A percentile compares a stretch with the other conserved stretches of the same genome.
phyloP scores from a whole-genome alignment of 441 rosid genomes.

The Croton setiger region DNA sequence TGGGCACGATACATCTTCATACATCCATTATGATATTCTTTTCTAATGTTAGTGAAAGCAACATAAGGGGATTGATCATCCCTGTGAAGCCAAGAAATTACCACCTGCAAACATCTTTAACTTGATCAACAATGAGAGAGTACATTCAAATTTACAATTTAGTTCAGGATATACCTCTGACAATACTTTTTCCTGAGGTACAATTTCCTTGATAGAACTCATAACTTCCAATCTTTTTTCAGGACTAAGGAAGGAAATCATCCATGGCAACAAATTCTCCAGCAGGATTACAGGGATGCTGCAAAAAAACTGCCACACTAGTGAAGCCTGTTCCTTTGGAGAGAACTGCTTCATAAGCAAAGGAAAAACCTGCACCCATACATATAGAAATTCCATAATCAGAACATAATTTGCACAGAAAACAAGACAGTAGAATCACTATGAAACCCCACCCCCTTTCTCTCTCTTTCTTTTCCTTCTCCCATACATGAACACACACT shows the following conservation, averaged over 20 bases:
- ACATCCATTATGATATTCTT: slow-evolving; percentile 25
- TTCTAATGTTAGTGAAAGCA: slow-evolving; percentile 24
- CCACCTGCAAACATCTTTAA: slow-evolving; percentile 44
- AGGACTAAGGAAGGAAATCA: slow-evolving; percentile 48
- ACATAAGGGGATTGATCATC: slow-evolving; percentile 25
- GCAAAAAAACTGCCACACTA: slow-evolving; percentile 62
- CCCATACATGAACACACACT: not conserved
- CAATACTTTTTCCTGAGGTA: slow-evolving; percentile 45
- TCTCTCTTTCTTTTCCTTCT: not conserved
- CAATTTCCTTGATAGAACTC: slow-evolving; percentile 37
- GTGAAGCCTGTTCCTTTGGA: slow-evolving; percentile 51
- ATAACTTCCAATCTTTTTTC: slow-evolving; percentile 38
- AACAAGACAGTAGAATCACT: not conserved
- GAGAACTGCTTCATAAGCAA: slow-evolving; percentile 54
- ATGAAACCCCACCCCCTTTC: no score
- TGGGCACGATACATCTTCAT: slow-evolving; percentile 20
- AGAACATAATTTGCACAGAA: slow-evolving; percentile 5
- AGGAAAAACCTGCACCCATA: slow-evolving; percentile 58
- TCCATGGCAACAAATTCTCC: slow-evolving; percentile 63
- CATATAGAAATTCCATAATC: slow-evolving; percentile 4
- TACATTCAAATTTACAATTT: slow-evolving; percentile 14
- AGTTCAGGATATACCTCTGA: slow-evolving; percentile 47
- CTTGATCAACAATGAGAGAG: slow-evolving; percentile 25
- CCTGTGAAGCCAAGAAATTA: slow-evolving; percentile 51
- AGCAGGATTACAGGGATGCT: slow-evolving; percentile 62